Base-by-base conservation (phyloP, 208 protist genomes). In the Leishmania mexicana region DNA sequence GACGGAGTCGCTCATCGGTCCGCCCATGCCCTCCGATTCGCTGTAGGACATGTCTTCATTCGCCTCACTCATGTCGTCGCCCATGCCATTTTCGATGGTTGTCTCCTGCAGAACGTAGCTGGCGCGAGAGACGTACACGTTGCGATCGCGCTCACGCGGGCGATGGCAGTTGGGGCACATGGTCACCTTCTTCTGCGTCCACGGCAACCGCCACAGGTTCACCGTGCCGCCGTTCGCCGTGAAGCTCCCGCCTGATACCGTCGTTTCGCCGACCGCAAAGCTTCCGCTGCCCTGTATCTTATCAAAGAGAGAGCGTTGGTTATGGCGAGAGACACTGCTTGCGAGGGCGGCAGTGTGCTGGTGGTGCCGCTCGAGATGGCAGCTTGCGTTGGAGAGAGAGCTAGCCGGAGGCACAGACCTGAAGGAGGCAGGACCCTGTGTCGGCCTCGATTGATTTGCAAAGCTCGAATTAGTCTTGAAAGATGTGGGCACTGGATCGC, bases 131-230 rank as follows among this genome's bases (percentile, higher is more conserved):
- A 85, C 72, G 74, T 77, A 76, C 17, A 73, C 45, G n/a, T 35
- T 77, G 19, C 78, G 77, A 35, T 85, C 82, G 49, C 38, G 54
- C 82, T 85, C 71, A 40, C 82, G 78, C 0, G 86, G 86, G 40
- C 89, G 89, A 54, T 90, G 80, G 78, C 89, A 92, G 76, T 90
- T 86, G 38, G 82, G 73, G 81, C 89, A 92, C 86, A 92, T 88
- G 10, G 64, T 72, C 31, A 92, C 89, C 57, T 81, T 79, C 83
- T 86, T 84, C 81, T 92, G 83, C 53, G 76, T 83, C 85, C 89
- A 90, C 28, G 89, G 89, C 73, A 92, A 68, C 38, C 79, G 79
- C 89, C 89, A 92, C 57, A 83, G 62, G 74, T 80, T 86, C 53
- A 87, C 71, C 1, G 78, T 75, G 47, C 88, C 77, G 51, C n/a